phyloP scores from a whole-genome alignment of 2,329 filamentous ascomycete genomes.

The Hypomyces perniciosus region DNA sequence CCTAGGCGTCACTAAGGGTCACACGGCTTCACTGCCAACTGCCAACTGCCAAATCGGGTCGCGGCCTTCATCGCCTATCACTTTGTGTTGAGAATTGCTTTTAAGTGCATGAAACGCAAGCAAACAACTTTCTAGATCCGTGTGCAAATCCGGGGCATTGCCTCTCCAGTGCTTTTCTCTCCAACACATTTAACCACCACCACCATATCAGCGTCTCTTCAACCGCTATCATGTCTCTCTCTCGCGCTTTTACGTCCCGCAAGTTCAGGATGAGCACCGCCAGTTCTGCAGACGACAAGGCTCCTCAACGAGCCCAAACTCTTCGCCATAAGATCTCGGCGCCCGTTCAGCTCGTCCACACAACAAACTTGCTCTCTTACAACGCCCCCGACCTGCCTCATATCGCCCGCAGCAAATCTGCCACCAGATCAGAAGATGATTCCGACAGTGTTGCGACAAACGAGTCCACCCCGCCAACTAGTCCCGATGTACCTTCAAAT shows the following conservation, averaged over 20 bases:
- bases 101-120: not conserved
- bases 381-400: constrained; percentile 76
- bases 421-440: constrained; percentile 60
- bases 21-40: constrained; percentile 9
- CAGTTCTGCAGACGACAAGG: constrained; percentile 37
- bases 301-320: constrained; percentile 33
- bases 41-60: constrained; percentile 13
- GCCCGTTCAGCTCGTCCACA: constrained; percentile 81
- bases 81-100: not conserved
- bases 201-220: not conserved
- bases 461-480: constrained; percentile 58
- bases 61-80: not conserved
- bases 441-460: constrained; percentile 58
- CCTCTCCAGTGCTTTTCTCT: not conserved
- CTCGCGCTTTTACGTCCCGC: constrained; percentile 66
- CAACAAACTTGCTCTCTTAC: constrained; percentile 94
- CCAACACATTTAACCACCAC: not conserved
- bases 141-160: too few species aligned
- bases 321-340: constrained; percentile 73
- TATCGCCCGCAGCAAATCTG: constrained; percentile 44
- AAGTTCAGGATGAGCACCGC: constrained; percentile 50
- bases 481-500: constrained; percentile 58
- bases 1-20: constrained; percentile 2
- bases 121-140: too few species aligned
- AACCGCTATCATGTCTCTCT: constrained; percentile 45